These are phyloP conservation scores for Calonectria pteridis DNA, from an alignment of 2,329 filamentous ascomycete genomes.

Conservation along the genomic window DNA sequence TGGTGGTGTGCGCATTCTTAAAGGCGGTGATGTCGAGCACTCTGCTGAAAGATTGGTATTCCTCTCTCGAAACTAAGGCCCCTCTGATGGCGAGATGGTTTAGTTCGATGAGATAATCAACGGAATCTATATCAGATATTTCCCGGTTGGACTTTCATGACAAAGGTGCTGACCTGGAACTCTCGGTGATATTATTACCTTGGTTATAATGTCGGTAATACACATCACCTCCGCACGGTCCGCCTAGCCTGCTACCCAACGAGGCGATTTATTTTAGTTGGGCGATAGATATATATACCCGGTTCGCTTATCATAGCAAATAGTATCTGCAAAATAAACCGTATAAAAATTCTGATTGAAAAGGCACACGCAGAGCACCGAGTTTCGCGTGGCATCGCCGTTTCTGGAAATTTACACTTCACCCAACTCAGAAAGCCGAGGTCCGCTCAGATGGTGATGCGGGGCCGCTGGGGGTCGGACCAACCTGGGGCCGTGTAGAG, in stretches of 20 bases:
- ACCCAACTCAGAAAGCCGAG: constrained; percentile 13
- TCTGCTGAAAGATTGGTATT: neutral
- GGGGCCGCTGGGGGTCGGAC: constrained; percentile 22
- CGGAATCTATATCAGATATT: neutral
- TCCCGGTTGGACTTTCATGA: neutral
- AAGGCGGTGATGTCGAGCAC: neutral
- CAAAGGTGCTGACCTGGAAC: neutral
- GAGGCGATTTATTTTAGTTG: neutral
- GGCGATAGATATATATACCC: too few relatives aligned
- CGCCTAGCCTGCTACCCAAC: neutral
- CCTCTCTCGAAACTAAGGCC: neutral
- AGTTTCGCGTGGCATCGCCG: neutral
- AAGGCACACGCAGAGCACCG: neutral
- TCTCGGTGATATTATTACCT: neutral
- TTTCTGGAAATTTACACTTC: constrained; percentile 1
- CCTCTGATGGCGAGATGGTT: neutral
- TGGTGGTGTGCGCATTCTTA: neutral
- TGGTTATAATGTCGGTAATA: constrained; percentile 1
- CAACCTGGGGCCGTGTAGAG: constrained; percentile 1
- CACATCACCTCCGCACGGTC: neutral
- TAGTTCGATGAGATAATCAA: neutral
- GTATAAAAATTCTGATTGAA: too few relatives aligned
- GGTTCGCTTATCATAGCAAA: too few relatives aligned
- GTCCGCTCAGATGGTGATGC: constrained; percentile 21
- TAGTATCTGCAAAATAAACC: too few relatives aligned